These are phyloP conservation scores for Leucogyrophana mollusca DNA, from an alignment of 768 basidiomycete genomes.

Conservation along the genomic window DNA sequence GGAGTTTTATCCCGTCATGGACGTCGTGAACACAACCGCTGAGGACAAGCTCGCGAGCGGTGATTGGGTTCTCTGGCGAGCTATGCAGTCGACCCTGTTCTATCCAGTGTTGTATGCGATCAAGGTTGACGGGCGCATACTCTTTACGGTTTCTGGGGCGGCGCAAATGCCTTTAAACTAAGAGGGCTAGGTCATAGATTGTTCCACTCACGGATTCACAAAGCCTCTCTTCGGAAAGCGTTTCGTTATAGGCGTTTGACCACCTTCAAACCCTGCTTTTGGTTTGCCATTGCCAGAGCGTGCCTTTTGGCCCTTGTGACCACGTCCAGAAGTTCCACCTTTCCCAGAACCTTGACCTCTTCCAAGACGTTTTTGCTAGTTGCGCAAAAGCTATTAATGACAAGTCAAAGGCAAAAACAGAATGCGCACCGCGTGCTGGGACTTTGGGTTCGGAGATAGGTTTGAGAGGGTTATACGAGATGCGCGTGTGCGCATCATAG, in stretches of 20 bases:
- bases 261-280: slow-evolving; percentile 88
- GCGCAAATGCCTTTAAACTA: neutral
- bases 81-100: slow-evolving; percentile 79
- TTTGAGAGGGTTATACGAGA: slow-evolving; percentile 63
- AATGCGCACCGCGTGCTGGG: slow-evolving; percentile 59
- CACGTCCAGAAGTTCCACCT: slow-evolving; percentile 90
- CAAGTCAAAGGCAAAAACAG: neutral
- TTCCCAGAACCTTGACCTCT: slow-evolving; percentile 89
- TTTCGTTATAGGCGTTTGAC: slow-evolving; percentile 91
- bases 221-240: slow-evolving; percentile 94
- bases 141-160: slow-evolving; percentile 63
- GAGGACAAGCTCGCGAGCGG: slow-evolving; percentile 78
- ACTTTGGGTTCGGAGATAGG: slow-evolving; percentile 66
- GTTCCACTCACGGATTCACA: slow-evolving; percentile 74
- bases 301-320: slow-evolving; percentile 95
- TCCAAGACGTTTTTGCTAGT: slow-evolving; percentile 93
- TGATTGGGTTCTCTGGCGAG: slow-evolving; percentile 80
- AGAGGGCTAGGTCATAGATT: neutral
- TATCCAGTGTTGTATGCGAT: slow-evolving; percentile 90
- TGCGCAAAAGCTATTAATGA: slow-evolving; percentile 11
- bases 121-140: slow-evolving; percentile 83
- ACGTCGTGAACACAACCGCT: slow-evolving; percentile 88
- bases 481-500: slow-evolving; percentile 30
- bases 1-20: slow-evolving; percentile 88
- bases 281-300: slow-evolving; percentile 85